Evolutionary conservation across 1,284 basidiomycete genomes (phyloP), one percentile per base, ranked within the genome.

Genomic region (Sanguinoderma infundibulare): DNA sequence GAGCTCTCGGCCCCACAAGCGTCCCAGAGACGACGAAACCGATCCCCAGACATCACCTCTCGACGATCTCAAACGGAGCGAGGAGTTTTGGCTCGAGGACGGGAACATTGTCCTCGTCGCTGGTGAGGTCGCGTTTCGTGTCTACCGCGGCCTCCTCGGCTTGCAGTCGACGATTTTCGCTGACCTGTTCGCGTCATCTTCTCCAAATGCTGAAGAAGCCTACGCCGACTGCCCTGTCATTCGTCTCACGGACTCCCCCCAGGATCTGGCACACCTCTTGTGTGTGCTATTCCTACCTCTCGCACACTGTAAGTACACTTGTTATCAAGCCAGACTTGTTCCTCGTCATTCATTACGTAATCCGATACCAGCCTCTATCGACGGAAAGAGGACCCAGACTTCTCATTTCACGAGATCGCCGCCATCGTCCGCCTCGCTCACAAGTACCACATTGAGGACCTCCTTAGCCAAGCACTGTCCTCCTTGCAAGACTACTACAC

Each of bases 1-100:
- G n/a, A 26, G 30, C 28, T 32, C 46, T 24, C 46, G 46, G n/a
- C 46, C 46, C 5, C 47, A 15, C 2, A 50, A 50, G 47, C 47
- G 47, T 50, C 30, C 0, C 15, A 49, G 28, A 6, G 28, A 28
- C 17, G 28, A 3, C 10, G 8, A n/a, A 49, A 8, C 5, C 32
- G 9, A 2, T 17, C 6, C 3, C 7, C 9, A 17, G n/a, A 15
- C 3, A 4, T 32, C n/a, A 6, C 28, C 3, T 2, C 24, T 26
- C 42, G 7, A 5, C 10, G 14, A 6, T 12, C 28, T 49, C 28
- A 49, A 20, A 15, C 50, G 14, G n/a, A 35, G 34, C 17, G 34
- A 85, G 1, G 85, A 88, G 58, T 81, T 89, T 66, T 91, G 87
- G 87, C 89, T 91, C 70, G 67, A 74, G 0, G 90, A 91, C 66